These are phyloP conservation scores for Strigomonas culicis DNA, from an alignment of 208 protist species.

Conservation along the genomic window DNA sequence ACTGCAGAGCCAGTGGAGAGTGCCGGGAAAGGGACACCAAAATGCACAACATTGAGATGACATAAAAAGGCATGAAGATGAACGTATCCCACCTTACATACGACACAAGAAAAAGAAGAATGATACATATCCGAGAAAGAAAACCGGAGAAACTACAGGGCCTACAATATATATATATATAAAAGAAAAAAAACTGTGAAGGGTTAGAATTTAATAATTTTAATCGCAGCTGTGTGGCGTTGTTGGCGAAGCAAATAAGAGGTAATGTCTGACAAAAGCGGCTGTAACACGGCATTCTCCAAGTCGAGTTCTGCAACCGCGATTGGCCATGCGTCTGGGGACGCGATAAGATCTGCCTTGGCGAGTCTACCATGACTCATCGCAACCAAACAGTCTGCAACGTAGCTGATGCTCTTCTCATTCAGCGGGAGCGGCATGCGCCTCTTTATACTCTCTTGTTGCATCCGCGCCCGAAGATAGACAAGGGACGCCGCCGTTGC, in stretches of 20 bases:
- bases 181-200: not conserved
- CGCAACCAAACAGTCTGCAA: constrained; percentile 1
- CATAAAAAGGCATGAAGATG: too few species aligned
- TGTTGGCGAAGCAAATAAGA: not conserved
- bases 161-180: not conserved
- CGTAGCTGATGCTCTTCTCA: not conserved
- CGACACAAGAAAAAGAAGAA: not conserved
- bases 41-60: too few species aligned
- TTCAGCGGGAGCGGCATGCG: constrained; percentile 6
- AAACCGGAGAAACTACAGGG: not conserved
- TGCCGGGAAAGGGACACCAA: too few species aligned
- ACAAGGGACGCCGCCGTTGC: not conserved
- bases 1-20: not conserved
- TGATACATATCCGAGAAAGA: constrained; percentile 2
- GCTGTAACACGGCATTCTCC: too few species aligned
- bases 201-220: not conserved
- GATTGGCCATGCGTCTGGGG: too few species aligned
- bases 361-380: not conserved
- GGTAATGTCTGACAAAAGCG: constrained; percentile 2
- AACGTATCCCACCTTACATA: not conserved
- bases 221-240: not conserved
- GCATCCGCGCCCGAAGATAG: not conserved
- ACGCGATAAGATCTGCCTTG: too few species aligned
- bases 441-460: constrained; percentile 3
- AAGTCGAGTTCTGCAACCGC: too few species aligned